Evolutionary conservation across 2,329 filamentous ascomycete genomes (phyloP), one percentile per base, ranked within the genome.

Genomic region (Arachnomyces sp.): DNA sequence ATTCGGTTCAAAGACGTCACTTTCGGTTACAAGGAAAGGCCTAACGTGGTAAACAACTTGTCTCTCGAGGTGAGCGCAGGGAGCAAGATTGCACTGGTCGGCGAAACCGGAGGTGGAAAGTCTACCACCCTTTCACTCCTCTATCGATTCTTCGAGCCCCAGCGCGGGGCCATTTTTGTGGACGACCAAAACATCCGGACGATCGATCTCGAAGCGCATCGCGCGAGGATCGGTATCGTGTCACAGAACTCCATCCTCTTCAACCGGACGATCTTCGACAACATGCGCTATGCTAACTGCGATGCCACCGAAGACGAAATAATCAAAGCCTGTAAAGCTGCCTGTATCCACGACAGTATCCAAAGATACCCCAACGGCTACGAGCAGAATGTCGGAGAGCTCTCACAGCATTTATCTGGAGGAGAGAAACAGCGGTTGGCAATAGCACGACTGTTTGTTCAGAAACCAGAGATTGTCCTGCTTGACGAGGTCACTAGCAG

Each of bases 31-130:
- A 73, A 78, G 11, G 71, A 71, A 47, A 71, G 75, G 52, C 59
- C 53, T 28, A 74, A 77, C 47, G 67, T 80, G 59, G 9, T 25
- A 5, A 70, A 75, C 45, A 54, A 70, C 31, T 60, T 79, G 43
- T 71, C 64, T 44, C 68, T 80, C 44, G 61, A 63, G 28, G 68
- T 72, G 25, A 57, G 67, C 6, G 65, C 71, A 3, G 72, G 76
- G 11, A 70, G 68, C 40, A 77, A 73, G 1, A 69, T 76, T 17
- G 76, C 76, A 7, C n/a, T 45, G 4, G 87, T 94, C 7, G 87
- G 87, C 45, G 86, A 93, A 58, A 92, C 86, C 15, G 87, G 87
- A 31, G 87, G 86, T 39, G 87, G 87, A 50, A 94, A 94, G 31
- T 47, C 42, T 2, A 43, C 43, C 9, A 33, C 44, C 2, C 35